Base-by-base conservation (phyloP, 192 early-diverging fungal genomes). In the Linnemannia zychae region DNA sequence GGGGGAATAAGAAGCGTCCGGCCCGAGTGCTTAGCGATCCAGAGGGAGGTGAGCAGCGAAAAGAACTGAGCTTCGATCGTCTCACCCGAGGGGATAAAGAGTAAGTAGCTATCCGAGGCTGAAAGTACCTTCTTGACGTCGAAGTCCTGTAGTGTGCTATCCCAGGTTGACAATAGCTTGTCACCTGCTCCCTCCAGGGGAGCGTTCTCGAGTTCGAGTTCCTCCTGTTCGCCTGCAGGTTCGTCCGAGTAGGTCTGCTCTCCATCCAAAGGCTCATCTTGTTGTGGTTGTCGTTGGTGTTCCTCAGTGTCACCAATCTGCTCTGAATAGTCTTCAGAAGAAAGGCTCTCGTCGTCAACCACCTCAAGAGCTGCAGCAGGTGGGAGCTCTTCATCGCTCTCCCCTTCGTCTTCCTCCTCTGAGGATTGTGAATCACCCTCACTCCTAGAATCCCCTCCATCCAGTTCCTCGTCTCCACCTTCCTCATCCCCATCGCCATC, bases 1-100 rank as follows among this genome's bases (percentile, higher is more conserved):
- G 83, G 83, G 7, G 83, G 74, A 17, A 79, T 57, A 17, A 85
- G 79, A 31, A 85, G 47, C 2, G 83, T 85, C 5, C 83, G 77
- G 40, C 79, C 79, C 2, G 83, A 85, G 40, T 85, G 83, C 34
- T 68, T 85, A 40, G 83, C 83, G 37, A 85, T 85, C 83, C 83
- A 85, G 57, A 85, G 60, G 11, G 83, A 69, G 9, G 83, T 85
- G n/a, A 79, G 18, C 17, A 85, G 53, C 0, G 77, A 76, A 31
- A 79, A 85, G 65, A 74, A 79, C 37, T 85, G 83, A 33, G 69
- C 74, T 33, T 85, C 83, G 60, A 85, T 85, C 18, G 83, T 85
- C 31, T 85, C 70, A 15, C 83, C 83, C 5, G 77, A 85, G 36
- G 83, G 83, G 4, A 85, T 49, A 73, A 79, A 85, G 13, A 85